Evolutionary conservation across 2,329 filamentous ascomycete species (phyloP).

Genomic region (Pseudocercospora crystallina): DNA sequence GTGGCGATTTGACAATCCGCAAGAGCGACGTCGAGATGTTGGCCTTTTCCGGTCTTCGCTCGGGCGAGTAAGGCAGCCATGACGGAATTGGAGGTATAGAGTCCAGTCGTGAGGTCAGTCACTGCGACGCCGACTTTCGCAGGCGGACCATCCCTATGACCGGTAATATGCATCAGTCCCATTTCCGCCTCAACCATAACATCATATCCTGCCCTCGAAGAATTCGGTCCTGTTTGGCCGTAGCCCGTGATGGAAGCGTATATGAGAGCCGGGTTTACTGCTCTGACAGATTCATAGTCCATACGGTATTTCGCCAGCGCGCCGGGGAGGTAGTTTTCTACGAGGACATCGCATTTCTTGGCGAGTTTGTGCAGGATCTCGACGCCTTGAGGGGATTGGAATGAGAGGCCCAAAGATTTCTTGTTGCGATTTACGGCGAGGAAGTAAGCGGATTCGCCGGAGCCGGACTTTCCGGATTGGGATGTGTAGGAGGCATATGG

Average conservation of each 20-base stretch:
- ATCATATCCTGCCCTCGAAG: slow-evolving; percentile 86
- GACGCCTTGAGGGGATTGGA: slow-evolving; percentile 79
- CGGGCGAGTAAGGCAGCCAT: slow-evolving; percentile 87
- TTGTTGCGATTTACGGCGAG: slow-evolving; percentile 96
- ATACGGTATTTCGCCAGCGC: slow-evolving; percentile 85
- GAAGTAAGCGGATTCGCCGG: slow-evolving; percentile 94
- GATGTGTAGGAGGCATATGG: slow-evolving; percentile 78
- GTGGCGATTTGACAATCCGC: slow-evolving; percentile 96
- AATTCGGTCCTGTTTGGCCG: slow-evolving; percentile 90
- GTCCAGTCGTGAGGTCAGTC: slow-evolving; percentile 88
- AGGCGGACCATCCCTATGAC: slow-evolving; percentile 79
- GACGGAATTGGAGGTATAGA: slow-evolving; percentile 93
- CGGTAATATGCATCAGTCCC: slow-evolving; percentile 98
- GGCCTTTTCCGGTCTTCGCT: slow-evolving; percentile 72
- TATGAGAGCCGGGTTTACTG: slow-evolving; percentile 82
- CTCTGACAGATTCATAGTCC: slow-evolving; percentile 77
- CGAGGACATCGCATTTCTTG: slow-evolving; percentile 83
- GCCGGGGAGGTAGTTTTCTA: slow-evolving; percentile 95
- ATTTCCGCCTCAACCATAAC: slow-evolving; percentile 99
- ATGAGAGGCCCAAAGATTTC: slow-evolving; percentile 87
- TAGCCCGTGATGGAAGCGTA: slow-evolving; percentile 98
- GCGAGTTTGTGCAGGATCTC: slow-evolving; percentile 83
- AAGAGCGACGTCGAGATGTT: slow-evolving; percentile 87
- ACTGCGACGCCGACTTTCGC: slow-evolving; percentile 98
- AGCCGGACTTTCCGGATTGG: slow-evolving; percentile 55